A percentile compares a stretch with the other conserved stretches of the same genome.
phyloP scores from a whole-genome alignment of 2,329 filamentous ascomycete species.

The Colletotrichum sp. region DNA sequence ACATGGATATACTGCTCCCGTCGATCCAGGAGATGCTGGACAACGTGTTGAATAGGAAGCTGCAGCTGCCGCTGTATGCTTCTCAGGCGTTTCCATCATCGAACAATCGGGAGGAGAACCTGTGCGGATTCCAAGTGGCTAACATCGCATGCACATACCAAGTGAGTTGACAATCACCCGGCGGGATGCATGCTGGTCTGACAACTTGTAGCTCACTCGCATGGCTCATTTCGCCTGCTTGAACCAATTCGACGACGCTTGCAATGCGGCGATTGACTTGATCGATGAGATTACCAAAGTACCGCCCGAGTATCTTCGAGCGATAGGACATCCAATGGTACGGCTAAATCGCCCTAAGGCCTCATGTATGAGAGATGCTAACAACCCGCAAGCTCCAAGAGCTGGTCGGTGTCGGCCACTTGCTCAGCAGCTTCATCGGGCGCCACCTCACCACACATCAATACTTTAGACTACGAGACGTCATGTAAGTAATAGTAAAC shows the following conservation, averaged over 20 bases:
- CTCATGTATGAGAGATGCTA: background rate
- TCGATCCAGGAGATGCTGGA: slow-evolving; percentile 13
- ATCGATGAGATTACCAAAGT: slow-evolving; percentile 18
- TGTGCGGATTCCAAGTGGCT: slow-evolving; percentile 38
- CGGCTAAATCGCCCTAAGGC: too few relatives aligned
- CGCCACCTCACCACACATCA: slow-evolving; percentile 13
- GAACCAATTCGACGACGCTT: slow-evolving; percentile 20
- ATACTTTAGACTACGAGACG: slow-evolving; percentile 16
- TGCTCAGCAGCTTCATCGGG: slow-evolving; percentile 22
- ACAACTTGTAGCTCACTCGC: slow-evolving; percentile 4
- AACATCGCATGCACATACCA: slow-evolving; percentile 39
- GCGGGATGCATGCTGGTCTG: background rate
- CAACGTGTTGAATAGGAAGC: slow-evolving; percentile 2
- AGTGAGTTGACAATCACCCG: background rate
- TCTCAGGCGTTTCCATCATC: slow-evolving; percentile 1
- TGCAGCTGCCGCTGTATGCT: slow-evolving; percentile 5
- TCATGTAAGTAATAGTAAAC: background rate
- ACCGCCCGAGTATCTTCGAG: slow-evolving; percentile 18
- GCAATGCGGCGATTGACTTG: slow-evolving; percentile 12
- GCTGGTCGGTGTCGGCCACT: slow-evolving; percentile 20
- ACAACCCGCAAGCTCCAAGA: slow-evolving; percentile 14
- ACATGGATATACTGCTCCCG: slow-evolving; percentile 10
- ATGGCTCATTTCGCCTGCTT: slow-evolving; percentile 22
- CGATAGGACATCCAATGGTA: slow-evolving; percentile 23
- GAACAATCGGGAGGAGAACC: slow-evolving; percentile 27